Evolutionary conservation across 805 yeast genomes (phyloP).

Genomic region (Metschnikowia cubensis): DNA sequence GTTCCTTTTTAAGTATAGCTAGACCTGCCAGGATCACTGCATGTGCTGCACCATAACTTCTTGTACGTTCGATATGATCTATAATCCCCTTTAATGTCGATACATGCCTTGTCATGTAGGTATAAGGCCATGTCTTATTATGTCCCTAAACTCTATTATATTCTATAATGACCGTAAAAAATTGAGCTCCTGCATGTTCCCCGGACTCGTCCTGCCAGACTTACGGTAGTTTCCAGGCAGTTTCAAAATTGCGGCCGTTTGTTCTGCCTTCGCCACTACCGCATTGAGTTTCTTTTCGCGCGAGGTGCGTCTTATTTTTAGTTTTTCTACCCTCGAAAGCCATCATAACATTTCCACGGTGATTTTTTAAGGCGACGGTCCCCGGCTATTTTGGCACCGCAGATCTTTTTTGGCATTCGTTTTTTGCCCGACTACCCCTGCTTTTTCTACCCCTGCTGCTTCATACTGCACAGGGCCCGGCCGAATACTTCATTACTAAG

Average conservation of each 20-base stretch:
- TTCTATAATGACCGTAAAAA: no score
- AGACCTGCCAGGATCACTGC: no score
- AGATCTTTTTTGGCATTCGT: background rate
- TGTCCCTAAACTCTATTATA: no score
- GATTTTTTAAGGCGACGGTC: background rate
- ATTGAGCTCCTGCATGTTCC: no score
- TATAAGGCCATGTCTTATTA: no score
- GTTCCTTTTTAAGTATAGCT: no score
- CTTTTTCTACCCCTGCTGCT: background rate
- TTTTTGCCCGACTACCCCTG: background rate
- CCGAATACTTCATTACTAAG: background rate
- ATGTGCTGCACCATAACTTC: no score
- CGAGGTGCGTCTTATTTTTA: background rate
- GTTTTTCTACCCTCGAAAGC: slow-evolving; percentile 1
- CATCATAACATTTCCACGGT: background rate
- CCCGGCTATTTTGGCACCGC: background rate
- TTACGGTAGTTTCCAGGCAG: background rate
- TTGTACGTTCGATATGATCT: no score
- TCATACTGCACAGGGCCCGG: background rate
- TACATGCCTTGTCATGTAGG: no score
- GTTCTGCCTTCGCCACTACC: background rate
- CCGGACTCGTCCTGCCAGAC: background rate
- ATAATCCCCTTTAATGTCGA: no score
- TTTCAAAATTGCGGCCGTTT: background rate
- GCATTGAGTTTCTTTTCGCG: slow-evolving; percentile 2